A percentile compares a stretch with the other conserved stretches of the same genome.
These are phyloP conservation scores for Talinum fruticosum DNA, from an alignment of 148 eudicot species.

Conservation along the genomic window DNA sequence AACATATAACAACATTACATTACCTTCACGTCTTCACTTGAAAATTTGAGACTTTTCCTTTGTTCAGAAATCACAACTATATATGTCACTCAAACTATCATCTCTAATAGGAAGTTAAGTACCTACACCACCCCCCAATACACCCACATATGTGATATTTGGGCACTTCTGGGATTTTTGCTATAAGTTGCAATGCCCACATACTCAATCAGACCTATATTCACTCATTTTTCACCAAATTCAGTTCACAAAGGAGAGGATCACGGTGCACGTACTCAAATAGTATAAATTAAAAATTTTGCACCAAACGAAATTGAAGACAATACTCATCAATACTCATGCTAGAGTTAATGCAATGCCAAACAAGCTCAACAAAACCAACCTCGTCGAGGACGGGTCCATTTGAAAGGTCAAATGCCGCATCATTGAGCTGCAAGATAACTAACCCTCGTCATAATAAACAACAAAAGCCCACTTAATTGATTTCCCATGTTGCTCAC, in stretches of 20 bases:
- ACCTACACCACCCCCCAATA: background rate
- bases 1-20: background rate
- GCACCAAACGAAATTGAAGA: background rate
- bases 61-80: background rate
- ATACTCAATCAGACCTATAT: background rate
- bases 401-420: slow-evolving; percentile 94
- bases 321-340: background rate
- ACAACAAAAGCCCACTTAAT: background rate
- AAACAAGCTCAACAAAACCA: slow-evolving; percentile 20
- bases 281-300: background rate
- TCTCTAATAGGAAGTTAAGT: background rate
- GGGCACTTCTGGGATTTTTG: background rate
- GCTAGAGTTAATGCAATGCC: background rate
- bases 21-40: background rate
- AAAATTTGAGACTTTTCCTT: background rate
- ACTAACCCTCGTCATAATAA: background rate
- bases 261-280: background rate
- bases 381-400: slow-evolving; percentile 89
- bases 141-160: background rate
- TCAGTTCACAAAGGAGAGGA: background rate
- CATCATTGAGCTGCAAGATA: slow-evolving; percentile 83
- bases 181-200: too few species aligned
- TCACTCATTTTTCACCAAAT: background rate
- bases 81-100: background rate
- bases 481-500: background rate